These are phyloP conservation scores for Starmerella sp. DNA, from an alignment of 805 yeast species.

Conservation along the genomic window DNA sequence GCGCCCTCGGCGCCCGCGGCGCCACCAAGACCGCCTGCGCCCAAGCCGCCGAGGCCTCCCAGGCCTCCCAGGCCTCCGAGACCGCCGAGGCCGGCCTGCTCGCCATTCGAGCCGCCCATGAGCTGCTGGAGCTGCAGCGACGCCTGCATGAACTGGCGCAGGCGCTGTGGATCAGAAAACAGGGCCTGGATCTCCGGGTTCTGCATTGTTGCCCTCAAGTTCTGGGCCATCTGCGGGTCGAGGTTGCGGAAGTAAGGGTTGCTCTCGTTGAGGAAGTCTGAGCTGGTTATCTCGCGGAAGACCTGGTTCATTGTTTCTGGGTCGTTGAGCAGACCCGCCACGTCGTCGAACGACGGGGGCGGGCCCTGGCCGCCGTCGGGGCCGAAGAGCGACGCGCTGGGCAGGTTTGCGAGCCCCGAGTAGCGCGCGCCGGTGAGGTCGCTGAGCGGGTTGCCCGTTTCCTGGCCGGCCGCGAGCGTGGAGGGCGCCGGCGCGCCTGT, in stretches of 20 bases:
- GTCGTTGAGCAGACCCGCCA: slow-evolving; percentile 60
- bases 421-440: slow-evolving; percentile 91
- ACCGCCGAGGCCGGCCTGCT: slow-evolving; percentile 22
- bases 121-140: slow-evolving; percentile 33
- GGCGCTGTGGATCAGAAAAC: slow-evolving; percentile 71
- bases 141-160: slow-evolving; percentile 73
- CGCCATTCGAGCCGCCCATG: slow-evolving; percentile 35
- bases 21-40: slow-evolving; percentile 8
- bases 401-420: slow-evolving; percentile 84
- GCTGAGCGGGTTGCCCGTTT: slow-evolving; percentile 80
- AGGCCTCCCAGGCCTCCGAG: slow-evolving; percentile 19
- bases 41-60: slow-evolving; percentile 20
- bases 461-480: slow-evolving; percentile 68
- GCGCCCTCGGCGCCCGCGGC: slow-evolving; percentile 14
- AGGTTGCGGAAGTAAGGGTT: slow-evolving; percentile 87
- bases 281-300: slow-evolving; percentile 8
- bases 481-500: slow-evolving; percentile 50
- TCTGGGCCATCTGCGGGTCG: slow-evolving; percentile 66
- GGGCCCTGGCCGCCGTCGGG: slow-evolving; percentile 88
- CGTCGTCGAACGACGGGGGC: slow-evolving; percentile 64
- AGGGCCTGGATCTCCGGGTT: slow-evolving; percentile 71
- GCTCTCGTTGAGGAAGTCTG: slow-evolving; percentile 32
- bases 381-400: slow-evolving; percentile 79
- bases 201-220: slow-evolving; percentile 74
- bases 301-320: slow-evolving; percentile 72